Conservation (phyloP, 2,329 filamentous ascomycete genomes). For the Cadophora gregata region DNA sequence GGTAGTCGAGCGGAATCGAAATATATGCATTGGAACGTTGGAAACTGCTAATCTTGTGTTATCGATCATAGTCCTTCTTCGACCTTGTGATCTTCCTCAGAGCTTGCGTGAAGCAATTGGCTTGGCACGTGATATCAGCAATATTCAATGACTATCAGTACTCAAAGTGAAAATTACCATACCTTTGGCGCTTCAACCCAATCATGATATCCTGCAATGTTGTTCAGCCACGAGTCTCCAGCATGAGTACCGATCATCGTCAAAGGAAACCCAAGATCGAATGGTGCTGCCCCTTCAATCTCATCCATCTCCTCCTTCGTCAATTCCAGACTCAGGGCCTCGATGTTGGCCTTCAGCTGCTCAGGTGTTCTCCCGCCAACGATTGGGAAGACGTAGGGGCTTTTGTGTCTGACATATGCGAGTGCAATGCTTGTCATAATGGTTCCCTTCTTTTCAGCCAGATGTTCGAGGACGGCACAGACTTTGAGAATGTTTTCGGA, state of each 20-base stretch:
- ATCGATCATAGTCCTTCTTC: neutral
- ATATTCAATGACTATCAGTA: too few species aligned
- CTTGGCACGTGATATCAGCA: slow-evolving; percentile 4
- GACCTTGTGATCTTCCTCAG: neutral
- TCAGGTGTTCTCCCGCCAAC: slow-evolving; percentile 62
- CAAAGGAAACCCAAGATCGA: slow-evolving; percentile 21
- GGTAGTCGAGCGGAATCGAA: neutral
- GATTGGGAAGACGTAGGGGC: slow-evolving; percentile 62
- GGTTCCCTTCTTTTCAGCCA: slow-evolving; percentile 60
- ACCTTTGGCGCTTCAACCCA: slow-evolving; percentile 16
- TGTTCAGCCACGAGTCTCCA: slow-evolving; percentile 9
- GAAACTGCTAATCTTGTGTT: neutral
- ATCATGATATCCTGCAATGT: slow-evolving; percentile 12
- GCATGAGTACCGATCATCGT: slow-evolving; percentile 6
- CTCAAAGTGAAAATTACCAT: neutral
- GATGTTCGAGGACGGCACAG: slow-evolving; percentile 60
- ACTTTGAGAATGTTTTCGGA: slow-evolving; percentile 50
- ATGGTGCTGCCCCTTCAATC: slow-evolving; percentile 50
- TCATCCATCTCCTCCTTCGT: slow-evolving; percentile 57
- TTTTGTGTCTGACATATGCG: slow-evolving; percentile 64
- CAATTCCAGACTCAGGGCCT: slow-evolving; percentile 57
- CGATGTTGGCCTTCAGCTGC: slow-evolving; percentile 62
- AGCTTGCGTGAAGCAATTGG: slow-evolving; percentile 15
- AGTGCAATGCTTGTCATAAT: slow-evolving; percentile 58
- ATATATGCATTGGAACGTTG: neutral